Evolutionary conservation across 2,329 filamentous ascomycete species (phyloP).

Genomic region (Fusarium sp.): DNA sequence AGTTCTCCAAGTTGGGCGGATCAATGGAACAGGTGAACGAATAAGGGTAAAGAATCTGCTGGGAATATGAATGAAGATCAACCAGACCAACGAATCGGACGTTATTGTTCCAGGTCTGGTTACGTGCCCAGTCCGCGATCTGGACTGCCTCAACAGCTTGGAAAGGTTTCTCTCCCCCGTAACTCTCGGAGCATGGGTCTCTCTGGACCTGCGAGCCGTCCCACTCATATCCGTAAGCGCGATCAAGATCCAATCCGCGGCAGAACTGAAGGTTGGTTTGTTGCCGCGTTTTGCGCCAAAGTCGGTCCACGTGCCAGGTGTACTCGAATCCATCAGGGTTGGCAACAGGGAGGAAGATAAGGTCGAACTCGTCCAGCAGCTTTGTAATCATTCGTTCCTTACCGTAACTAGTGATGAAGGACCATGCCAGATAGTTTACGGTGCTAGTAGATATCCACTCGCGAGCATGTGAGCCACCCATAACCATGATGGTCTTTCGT

Average conservation of each 20-base stretch:
- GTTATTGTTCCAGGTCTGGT: constrained; percentile 78
- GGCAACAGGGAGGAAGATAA: constrained; percentile 86
- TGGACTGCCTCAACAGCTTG: constrained; percentile 81
- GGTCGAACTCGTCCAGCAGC: constrained; percentile 85
- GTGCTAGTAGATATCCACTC: constrained; percentile 97
- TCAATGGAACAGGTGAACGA: constrained; percentile 81
- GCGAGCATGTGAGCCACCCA: constrained; percentile 88
- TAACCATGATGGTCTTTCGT: constrained; percentile 82
- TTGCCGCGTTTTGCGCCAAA: constrained; percentile 96
- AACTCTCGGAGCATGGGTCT: constrained; percentile 93
- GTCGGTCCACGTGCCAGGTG: constrained; percentile 88
- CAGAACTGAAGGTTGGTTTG: constrained; percentile 85
- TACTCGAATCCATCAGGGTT: constrained; percentile 97
- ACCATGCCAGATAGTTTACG: constrained; percentile 91
- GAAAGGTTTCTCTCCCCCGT: constrained; percentile 84
- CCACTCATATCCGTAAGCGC: constrained; percentile 88
- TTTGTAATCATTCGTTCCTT: constrained; percentile 77
- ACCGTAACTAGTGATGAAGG: constrained; percentile 84
- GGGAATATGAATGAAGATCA: constrained; percentile 94
- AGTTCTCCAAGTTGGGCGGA: constrained; percentile 89
- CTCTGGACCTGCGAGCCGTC: constrained; percentile 70
- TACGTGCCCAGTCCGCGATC: constrained; percentile 84
- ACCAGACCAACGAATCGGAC: constrained; percentile 85
- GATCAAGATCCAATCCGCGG: constrained; percentile 88
- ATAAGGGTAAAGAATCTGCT: constrained; percentile 94